Evolutionary conservation across 768 basidiomycete genomes (phyloP), one percentile per base, ranked within the genome.

Genomic region (Collybia sordida): DNA sequence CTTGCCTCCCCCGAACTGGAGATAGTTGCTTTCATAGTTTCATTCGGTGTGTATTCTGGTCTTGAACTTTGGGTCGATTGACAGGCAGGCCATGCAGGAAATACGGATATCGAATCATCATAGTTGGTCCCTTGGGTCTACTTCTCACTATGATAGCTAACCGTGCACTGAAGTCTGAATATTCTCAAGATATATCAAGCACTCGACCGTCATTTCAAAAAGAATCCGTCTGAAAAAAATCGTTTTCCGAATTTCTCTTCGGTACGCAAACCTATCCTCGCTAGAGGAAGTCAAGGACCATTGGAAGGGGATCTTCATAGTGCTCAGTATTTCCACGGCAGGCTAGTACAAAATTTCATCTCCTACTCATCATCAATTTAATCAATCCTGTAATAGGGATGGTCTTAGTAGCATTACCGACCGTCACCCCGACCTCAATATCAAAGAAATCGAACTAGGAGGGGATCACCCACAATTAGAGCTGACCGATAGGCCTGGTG

Each of bases 291-390:
- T 27, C 67, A 71, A 9, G 76, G 76, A 1, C 93, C 93, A 8
- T 74, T 93, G 1, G 73, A 79, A 43, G 93, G 92, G 3, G 81
- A 82, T 17, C 62, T 79, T 6, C 86, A 89, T 60, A 85, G 78
- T 45, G 94, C 93, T 12, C 77, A 85, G 54, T 93, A 91, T 63
- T 96, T 97, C 60, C 90, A 92, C 58, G 90, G 90, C 58, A 81
- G 77, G 90, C 83, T 53, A 35, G 72, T 65, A 9, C 11, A 18
- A 37, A 31, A 34, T 17, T 34, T n/a, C 18, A 41, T 21, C 27
- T 34, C 44, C 22, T 22, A 15, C 14, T 21, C 27, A 44, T 42
- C 4, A 24, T 37, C 24, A 12, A 14, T 12, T 27, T 31, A 52
- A 22, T 46, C 19, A 24, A 14, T 19, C 45, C 28, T 42, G 38